These are phyloP conservation scores for Pleurostoma richardsiae DNA, from an alignment of 2,329 filamentous ascomycete species.

Conservation along the genomic window DNA sequence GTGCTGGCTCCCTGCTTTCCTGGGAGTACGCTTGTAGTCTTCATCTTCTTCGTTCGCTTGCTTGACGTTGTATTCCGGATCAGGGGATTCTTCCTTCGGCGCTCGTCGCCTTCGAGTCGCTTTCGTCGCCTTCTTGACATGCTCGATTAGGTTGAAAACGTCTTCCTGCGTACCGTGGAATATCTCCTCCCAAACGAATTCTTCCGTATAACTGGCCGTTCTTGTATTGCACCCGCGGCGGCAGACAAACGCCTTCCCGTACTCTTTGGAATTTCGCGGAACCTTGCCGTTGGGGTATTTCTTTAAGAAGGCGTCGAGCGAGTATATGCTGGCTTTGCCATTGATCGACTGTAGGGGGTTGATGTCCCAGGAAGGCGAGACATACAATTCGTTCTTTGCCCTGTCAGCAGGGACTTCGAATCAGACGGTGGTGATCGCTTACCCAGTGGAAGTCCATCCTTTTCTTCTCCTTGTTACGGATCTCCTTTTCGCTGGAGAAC, in stretches of 20 bases:
- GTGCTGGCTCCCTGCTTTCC: constrained; percentile 19
- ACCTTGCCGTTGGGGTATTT: constrained; percentile 72
- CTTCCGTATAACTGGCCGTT: constrained; percentile 85
- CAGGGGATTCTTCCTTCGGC: constrained; percentile 18
- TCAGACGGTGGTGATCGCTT: constrained; percentile 14
- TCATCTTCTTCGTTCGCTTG: constrained; percentile 26
- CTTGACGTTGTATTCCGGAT: constrained; percentile 22
- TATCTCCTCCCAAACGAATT: constrained; percentile 87
- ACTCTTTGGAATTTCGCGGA: constrained; percentile 66
- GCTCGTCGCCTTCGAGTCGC: constrained; percentile 50
- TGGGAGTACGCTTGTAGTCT: constrained; percentile 24
- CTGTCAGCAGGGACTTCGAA: no score
- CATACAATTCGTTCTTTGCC: constrained; percentile 78
- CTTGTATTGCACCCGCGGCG: constrained; percentile 83
- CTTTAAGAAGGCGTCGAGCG: constrained; percentile 59
- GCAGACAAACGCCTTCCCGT: constrained; percentile 85
- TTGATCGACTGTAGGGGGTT: constrained; percentile 88
- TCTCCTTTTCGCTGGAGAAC: constrained; percentile 90
- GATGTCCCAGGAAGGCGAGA: constrained; percentile 80
- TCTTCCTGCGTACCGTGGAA: constrained; percentile 63
- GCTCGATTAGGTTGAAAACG: constrained; percentile 59
- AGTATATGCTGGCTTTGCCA: constrained; percentile 79
- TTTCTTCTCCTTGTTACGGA: constrained; percentile 78
- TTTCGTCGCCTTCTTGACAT: constrained; percentile 69
- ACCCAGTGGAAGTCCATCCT: constrained; percentile 71